Percentiles rank a stretch among this genome's conserved stretches.
These are phyloP conservation scores for Talaromyces sp. DNA, from an alignment of 2,329 filamentous ascomycete species.

Conservation along the genomic window DNA sequence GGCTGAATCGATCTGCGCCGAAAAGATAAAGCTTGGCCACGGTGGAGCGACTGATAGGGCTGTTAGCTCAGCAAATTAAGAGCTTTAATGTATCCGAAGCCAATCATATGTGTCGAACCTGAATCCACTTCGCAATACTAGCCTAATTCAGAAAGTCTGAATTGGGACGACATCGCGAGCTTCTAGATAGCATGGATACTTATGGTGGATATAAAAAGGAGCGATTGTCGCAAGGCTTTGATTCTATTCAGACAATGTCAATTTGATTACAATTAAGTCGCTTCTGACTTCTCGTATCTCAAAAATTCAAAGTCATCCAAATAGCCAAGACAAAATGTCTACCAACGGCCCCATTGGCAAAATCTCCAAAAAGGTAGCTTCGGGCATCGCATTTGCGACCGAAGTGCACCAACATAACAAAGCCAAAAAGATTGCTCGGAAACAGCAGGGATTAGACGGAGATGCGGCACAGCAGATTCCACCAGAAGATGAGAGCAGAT, in stretches of 20 bases:
- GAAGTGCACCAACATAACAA: slow-evolving; percentile 16
- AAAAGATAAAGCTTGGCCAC: not conserved
- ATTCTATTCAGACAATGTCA: too few relatives aligned
- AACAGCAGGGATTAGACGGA: not conserved
- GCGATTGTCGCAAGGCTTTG: too few relatives aligned
- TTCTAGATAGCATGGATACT: not conserved
- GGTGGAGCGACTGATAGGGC: not conserved
- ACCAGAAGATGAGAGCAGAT: not conserved
- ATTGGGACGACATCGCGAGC: not conserved
- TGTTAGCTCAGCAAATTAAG: not conserved
- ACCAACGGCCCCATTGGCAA: slow-evolving; percentile 4
- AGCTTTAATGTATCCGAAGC: not conserved
- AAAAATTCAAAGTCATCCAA: not conserved
- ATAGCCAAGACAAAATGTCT: not conserved
- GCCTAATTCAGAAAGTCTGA: not conserved
- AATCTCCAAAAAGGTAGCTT: not conserved
- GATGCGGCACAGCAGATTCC: not conserved
- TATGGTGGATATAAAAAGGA: not conserved
- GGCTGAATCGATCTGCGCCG: not conserved
- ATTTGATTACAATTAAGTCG: not conserved
- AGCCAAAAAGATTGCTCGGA: slow-evolving; percentile 11
- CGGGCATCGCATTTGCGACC: slow-evolving; percentile 13
- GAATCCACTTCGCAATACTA: not conserved
- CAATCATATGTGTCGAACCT: not conserved
- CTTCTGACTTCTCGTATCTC: not conserved